Evolutionary conservation across 768 basidiomycete species (phyloP), one percentile per base, ranked within the genome.

Genomic region (Hypholoma fasciculare): DNA sequence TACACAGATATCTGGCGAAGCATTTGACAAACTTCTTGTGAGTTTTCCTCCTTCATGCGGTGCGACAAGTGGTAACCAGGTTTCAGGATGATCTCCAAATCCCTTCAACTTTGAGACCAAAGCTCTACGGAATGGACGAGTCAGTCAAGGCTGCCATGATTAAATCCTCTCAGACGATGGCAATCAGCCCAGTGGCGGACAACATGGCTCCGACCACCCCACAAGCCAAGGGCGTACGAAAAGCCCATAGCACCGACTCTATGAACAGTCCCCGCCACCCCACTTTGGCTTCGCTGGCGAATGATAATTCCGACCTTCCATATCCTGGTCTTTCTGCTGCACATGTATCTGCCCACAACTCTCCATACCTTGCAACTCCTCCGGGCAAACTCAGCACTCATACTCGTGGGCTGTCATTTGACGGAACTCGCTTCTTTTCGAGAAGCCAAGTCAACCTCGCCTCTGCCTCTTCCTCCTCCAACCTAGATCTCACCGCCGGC

Each of bases 91-190:
- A 94, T 58, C 84, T 96, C 52, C 93, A 96, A 73, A 93, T 96
- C 19, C 94, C 94, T 3, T 74, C 82, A 7, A 84, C 83, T 2
- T 75, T 94, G 20, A 83, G 94, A 7, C 88, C 87, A 1, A 92
- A 93, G 72, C 83, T 96, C 16, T 78, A 79, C 49, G 85, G 84
- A 14, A 92, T 96, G 83, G 92, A 96, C 56, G 75, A 87, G 0
- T 85, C 88, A 1, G 90, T 96, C 50, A 96, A 96, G 69, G 92
- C 90, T 4, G 91, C 90, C 12, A 95, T 96, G 91, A 77, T 96
- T 56, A 93, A 91, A 68, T 92, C 92, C 0, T 93, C 92, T 0
- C 85, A 88, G 30, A 81, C 82, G 26, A 75, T 91, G 69, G 73
- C 80, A 17, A 70, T 76, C 7, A 78, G 72, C 58, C 75, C 75